Evolutionary conservation across 192 early-diverging fungal genomes (phyloP), one percentile per base, ranked within the genome.

Genomic region (Coemansia erecta): DNA sequence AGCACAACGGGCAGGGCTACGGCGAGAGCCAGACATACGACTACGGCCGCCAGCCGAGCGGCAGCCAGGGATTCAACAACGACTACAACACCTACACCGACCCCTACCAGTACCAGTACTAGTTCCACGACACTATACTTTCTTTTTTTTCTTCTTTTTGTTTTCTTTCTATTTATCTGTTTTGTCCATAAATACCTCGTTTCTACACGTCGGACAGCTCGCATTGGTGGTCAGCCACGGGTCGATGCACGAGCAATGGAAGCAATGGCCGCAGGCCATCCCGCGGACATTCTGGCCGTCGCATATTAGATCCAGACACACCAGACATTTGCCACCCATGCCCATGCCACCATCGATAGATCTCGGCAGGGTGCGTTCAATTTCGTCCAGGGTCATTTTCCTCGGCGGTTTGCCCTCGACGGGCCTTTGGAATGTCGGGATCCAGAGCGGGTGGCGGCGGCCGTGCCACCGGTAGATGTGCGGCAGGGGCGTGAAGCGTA

Each of bases 171-270:
- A 17, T 24, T 58, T 35, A 43, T 12, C 26, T 21, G 48, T 41
- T 57, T 39, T 12, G 22, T 22, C 17, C 10, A 49, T 14, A 17
- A 60, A 37, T 3, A 60, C 45, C 26, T 60, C 43, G 19, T 55
- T 73, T 33, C 63, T 58, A 23, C 63, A 66, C 4, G 64, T 58
- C 5, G 64, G 70, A 22, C 64, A 72, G 19, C 48, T 66, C 0
- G 56, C 51, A 17, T 66, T 62, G 21, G 56, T 72, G 10, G 46
- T 53, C 33, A 72, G 28, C 70, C 70, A 72, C 13, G 70, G 70
- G 21, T 72, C 70, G 21, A 72, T 72, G 41, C 70, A 72, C 42
- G 54, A 59, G 0, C 55, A 46, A 12, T 72, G 70, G 8, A 72
- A 72, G 22, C 54, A 58, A 40, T 72, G 70, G 3, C 8, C 17